Conservation (phyloP, 2,329 filamentous ascomycete genomes). For the Aspergillus piperis region DNA sequence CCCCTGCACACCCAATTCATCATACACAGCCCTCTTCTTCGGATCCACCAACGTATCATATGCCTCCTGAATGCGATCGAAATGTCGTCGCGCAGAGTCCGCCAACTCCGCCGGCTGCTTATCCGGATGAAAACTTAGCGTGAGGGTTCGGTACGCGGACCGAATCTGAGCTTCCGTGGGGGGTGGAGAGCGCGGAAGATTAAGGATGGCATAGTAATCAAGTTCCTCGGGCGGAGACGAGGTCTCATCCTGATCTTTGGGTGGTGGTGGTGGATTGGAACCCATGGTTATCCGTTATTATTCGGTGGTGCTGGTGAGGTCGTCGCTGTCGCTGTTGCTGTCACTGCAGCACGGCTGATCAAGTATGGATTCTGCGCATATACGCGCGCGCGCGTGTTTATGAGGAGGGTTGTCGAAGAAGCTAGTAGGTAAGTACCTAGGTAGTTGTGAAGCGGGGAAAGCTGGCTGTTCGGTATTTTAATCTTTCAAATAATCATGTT, state of each 20-base stretch:
- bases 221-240: slow-evolving; percentile 24
- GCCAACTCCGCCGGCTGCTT: slow-evolving; percentile 45
- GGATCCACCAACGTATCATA: slow-evolving; percentile 46
- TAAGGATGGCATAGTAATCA: slow-evolving; percentile 48
- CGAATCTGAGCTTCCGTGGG: slow-evolving; percentile 46
- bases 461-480: no score
- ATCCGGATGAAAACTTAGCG: slow-evolving; percentile 49
- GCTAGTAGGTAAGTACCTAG: background rate
- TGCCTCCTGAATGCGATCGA: slow-evolving; percentile 42
- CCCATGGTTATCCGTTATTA: background rate
- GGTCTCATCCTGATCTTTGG: background rate
- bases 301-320: background rate
- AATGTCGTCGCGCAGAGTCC: slow-evolving; percentile 41
- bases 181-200: slow-evolving; percentile 40
- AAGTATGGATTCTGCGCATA: background rate
- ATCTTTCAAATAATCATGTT: no score
- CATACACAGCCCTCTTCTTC: slow-evolving; percentile 46
- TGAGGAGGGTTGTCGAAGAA: background rate
- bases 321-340: background rate
- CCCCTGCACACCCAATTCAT: slow-evolving; percentile 44
- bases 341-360: background rate
- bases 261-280: background rate
- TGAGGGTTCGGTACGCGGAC: slow-evolving; percentile 46
- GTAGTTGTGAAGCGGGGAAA: no score
- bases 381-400: background rate